Percentiles rank a stretch among this genome's conserved stretches.
Evolutionary conservation across 306 rosid species (phyloP).

Genomic region (Acacia confusa): DNA sequence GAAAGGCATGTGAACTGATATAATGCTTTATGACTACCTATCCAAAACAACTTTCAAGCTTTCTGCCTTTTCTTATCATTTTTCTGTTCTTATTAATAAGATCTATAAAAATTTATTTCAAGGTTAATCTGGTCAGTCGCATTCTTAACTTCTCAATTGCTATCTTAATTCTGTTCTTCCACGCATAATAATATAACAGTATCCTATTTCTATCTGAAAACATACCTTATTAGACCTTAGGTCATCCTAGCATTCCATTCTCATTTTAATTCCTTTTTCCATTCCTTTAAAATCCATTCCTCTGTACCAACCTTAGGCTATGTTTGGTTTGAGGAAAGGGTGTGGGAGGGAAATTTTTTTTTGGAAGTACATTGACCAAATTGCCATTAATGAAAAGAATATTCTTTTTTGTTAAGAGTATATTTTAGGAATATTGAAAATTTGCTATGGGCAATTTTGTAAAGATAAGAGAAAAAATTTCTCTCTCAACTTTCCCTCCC

Average conservation of each 20-base stretch:
- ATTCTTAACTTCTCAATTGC: not conserved
- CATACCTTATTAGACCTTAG: not conserved
- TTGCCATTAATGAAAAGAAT: too few relatives aligned
- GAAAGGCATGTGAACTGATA: not conserved
- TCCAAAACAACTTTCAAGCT: not conserved
- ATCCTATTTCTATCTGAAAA: not conserved
- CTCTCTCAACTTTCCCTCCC: too few relatives aligned
- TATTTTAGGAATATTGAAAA: too few relatives aligned
- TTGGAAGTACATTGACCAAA: too few relatives aligned
- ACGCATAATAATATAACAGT: not conserved
- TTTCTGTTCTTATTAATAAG: not conserved
- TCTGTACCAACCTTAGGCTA: not conserved
- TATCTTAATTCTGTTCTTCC: not conserved
- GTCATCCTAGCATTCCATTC: not conserved
- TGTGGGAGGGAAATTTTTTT: too few relatives aligned
- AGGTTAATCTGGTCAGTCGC: not conserved
- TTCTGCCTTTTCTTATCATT: not conserved
- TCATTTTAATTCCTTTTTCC: not conserved
- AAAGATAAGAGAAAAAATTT: too few relatives aligned
- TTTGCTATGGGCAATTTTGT: too few relatives aligned
- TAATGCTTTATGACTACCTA: not conserved
- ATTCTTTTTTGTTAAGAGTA: too few relatives aligned
- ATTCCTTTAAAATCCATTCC: not conserved
- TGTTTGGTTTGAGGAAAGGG: too few relatives aligned
- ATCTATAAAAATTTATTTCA: not conserved